These are phyloP conservation scores for Rhizopogon sp. DNA, from an alignment of 768 basidiomycete species.

Conservation along the genomic window DNA sequence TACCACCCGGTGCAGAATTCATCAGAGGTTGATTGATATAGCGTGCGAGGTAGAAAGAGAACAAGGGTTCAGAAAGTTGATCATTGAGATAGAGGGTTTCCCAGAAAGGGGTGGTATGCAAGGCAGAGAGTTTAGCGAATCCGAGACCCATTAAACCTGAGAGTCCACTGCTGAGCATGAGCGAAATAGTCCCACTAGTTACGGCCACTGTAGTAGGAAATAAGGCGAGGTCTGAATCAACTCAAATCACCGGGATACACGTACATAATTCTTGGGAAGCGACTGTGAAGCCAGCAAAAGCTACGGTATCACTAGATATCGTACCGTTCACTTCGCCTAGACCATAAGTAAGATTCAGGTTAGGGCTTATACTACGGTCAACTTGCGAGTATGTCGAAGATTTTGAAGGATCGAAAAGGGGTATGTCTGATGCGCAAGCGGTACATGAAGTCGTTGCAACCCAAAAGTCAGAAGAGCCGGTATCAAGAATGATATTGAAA, in stretches of 20 bases:
- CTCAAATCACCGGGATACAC: conserved; percentile 13
- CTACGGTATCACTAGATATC: conserved; percentile 55
- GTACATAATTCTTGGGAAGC: conserved; percentile 48
- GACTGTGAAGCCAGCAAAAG: conserved; percentile 60
- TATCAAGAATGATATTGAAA: conserved; percentile 84
- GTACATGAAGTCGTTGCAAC: conserved; percentile 52
- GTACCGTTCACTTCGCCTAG: conserved; percentile 60
- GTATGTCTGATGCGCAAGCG: conserved; percentile 35
- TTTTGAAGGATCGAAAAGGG: conserved; percentile 37
- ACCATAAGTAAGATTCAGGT: conserved; percentile 54
- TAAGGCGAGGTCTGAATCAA: background rate
- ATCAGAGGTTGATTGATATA: conserved; percentile 30
- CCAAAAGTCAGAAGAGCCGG: conserved; percentile 93
- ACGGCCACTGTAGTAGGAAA: conserved; percentile 47
- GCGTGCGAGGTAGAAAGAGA: conserved; percentile 64
- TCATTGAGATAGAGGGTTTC: conserved; percentile 38
- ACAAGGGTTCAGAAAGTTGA: conserved; percentile 45
- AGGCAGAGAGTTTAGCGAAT: conserved; percentile 55
- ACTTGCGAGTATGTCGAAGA: conserved; percentile 35
- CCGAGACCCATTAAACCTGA: conserved; percentile 79
- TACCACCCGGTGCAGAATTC: conserved; percentile 51
- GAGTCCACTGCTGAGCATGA: conserved; percentile 43
- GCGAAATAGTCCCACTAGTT: conserved; percentile 33
- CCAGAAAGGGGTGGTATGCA: conserved; percentile 63
- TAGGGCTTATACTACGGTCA: conserved; percentile 3